These are phyloP conservation scores for Grosmannia clavigera DNA, from an alignment of 2,329 filamentous ascomycete genomes.

Conservation along the genomic window DNA sequence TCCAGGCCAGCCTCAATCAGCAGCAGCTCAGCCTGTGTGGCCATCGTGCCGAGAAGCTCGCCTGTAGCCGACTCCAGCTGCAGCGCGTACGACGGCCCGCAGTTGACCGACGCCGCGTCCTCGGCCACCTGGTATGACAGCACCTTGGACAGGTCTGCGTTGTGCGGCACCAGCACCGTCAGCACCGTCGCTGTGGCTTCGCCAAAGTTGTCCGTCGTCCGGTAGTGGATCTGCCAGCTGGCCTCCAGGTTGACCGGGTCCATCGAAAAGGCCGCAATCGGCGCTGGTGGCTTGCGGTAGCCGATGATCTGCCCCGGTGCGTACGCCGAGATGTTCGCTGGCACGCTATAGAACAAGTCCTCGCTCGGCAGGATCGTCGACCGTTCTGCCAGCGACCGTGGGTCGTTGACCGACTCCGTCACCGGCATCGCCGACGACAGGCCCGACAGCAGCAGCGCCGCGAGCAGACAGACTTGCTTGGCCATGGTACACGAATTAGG, in stretches of 20 bases:
- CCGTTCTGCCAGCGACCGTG: background rate
- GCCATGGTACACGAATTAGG: background rate
- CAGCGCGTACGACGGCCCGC: background rate
- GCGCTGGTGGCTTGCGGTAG: background rate
- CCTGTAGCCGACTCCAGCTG: background rate
- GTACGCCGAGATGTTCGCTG: background rate
- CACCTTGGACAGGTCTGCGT: background rate
- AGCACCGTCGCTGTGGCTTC: background rate
- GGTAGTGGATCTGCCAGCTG: background rate
- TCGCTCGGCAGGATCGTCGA: background rate
- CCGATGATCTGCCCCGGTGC: background rate
- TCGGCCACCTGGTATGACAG: background rate
- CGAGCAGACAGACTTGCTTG: background rate
- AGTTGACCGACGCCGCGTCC: background rate
- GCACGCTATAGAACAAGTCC: background rate
- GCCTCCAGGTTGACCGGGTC: background rate
- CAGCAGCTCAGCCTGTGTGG: background rate
- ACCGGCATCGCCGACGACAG: background rate
- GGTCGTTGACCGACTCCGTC: background rate
- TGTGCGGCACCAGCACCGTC: background rate
- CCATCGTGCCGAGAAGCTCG: background rate
- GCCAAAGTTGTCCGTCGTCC: background rate
- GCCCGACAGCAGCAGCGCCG: background rate
- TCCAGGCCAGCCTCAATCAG: background rate
- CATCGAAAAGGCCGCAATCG: background rate